These are phyloP conservation scores for Podospora australis DNA, from an alignment of 495 filamentous ascomycete species.

Conservation along the genomic window DNA sequence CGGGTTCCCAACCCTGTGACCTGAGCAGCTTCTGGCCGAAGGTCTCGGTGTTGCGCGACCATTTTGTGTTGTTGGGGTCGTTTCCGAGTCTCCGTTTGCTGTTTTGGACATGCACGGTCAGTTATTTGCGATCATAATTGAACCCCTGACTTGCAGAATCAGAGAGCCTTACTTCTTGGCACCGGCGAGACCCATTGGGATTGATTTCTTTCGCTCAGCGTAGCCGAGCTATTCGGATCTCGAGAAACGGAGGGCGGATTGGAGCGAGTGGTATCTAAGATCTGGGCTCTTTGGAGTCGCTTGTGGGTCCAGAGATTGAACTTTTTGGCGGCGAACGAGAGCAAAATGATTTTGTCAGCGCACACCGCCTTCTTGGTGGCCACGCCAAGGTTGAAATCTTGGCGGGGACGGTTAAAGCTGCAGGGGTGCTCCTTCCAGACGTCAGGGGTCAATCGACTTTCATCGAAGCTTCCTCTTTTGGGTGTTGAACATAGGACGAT, in stretches of 20 bases:
- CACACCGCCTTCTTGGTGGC: constrained; percentile 19
- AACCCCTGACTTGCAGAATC: neutral
- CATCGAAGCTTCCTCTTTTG: neutral
- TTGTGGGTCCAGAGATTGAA: too few relatives aligned
- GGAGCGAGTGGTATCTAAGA: neutral
- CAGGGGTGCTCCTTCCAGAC: constrained; percentile 6
- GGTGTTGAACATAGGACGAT: neutral
- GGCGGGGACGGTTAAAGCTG: neutral
- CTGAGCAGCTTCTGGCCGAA: constrained; percentile 85
- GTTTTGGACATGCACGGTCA: constrained; percentile 11
- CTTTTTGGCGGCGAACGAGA: constrained; percentile 23
- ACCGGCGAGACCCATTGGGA: constrained; percentile 72
- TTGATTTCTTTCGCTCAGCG: constrained; percentile 12
- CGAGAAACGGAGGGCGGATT: neutral
- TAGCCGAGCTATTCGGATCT: constrained; percentile 14
- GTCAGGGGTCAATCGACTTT: neutral
- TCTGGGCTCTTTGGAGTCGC: neutral
- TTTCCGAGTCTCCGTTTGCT: constrained; percentile 77
- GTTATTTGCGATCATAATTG: constrained; percentile 3
- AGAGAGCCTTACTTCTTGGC: constrained; percentile 55
- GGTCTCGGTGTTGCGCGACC: constrained; percentile 70
- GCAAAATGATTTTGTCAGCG: constrained; percentile 13
- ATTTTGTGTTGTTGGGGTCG: constrained; percentile 91
- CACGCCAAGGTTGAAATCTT: neutral
- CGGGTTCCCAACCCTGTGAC: constrained; percentile 84